A percentile compares a stretch with the other conserved stretches of the same genome.
Conservation (phyloP, 2,329 filamentous ascomycete species). For the Sclerotinia spermophila region DNA sequence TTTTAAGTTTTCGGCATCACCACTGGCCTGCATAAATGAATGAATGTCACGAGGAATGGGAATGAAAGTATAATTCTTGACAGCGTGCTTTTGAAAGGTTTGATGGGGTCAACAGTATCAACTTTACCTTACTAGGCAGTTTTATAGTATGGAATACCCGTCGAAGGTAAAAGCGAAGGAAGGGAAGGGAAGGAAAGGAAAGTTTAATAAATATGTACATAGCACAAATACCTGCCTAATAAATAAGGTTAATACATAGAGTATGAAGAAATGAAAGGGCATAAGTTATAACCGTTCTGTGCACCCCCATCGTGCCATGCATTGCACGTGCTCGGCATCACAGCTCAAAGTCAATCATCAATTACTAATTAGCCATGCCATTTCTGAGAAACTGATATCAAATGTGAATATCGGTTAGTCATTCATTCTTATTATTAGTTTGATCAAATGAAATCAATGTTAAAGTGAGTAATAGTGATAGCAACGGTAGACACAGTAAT, state of each 20-base stretch:
- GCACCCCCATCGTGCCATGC: no score
- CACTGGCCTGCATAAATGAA: background rate
- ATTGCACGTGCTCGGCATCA: background rate
- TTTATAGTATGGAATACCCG: background rate
- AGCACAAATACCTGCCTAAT: no score
- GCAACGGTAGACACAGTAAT: background rate
- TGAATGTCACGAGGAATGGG: background rate
- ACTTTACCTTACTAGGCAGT: background rate
- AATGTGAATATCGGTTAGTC: background rate
- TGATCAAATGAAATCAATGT: no score
- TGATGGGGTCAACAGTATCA: background rate
- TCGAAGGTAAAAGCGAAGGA: background rate
- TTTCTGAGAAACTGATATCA: background rate
- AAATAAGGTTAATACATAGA: no score
- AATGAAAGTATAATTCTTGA: background rate
- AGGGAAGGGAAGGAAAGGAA: background rate
- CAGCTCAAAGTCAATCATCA: background rate
- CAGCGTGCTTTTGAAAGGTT: background rate
- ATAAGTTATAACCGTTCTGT: no score
- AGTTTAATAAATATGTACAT: background rate
- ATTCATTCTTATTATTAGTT: no score
- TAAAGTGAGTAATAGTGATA: no score
- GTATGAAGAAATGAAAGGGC: no score
- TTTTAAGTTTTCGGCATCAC: background rate
- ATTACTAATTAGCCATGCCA: background rate